phyloP scores from a whole-genome alignment of 208 protist species.

The Trypanosoma theileri region DNA sequence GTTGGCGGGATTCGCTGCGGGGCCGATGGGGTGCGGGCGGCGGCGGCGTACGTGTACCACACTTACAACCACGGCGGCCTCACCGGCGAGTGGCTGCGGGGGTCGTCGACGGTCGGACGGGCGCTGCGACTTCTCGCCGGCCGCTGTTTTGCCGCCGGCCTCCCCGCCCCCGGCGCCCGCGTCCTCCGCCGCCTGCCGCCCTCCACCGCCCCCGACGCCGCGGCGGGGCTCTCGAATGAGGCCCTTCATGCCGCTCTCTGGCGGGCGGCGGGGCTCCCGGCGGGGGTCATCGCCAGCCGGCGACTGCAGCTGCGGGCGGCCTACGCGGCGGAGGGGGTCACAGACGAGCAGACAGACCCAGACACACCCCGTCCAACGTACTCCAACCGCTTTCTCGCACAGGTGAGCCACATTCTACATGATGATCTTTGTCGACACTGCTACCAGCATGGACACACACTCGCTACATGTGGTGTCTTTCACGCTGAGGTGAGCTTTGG shows the following conservation, averaged over 20 bases:
- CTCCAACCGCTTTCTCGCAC: slow-evolving; percentile 53
- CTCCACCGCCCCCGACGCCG: no score
- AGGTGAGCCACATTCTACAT: slow-evolving; percentile 54
- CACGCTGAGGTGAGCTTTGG: slow-evolving; percentile 82
- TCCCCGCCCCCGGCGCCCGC: slow-evolving; percentile 51
- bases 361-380: slow-evolving; percentile 49
- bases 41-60: slow-evolving; percentile 73
- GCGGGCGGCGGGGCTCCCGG: slow-evolving; percentile 61
- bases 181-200: slow-evolving; percentile 73
- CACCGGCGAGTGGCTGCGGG: slow-evolving; percentile 47
- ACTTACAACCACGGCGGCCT: slow-evolving; percentile 70
- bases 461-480: slow-evolving; percentile 73
- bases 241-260: slow-evolving; percentile 53
- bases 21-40: slow-evolving; percentile 54
- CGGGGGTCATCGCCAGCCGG: slow-evolving; percentile 43
- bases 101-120: slow-evolving; percentile 36
- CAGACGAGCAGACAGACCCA: slow-evolving; percentile 41
- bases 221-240: slow-evolving; percentile 39
- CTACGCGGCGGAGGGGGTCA: slow-evolving; percentile 55
- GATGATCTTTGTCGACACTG: slow-evolving; percentile 84
- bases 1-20: slow-evolving; percentile 58
- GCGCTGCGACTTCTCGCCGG: slow-evolving; percentile 40
- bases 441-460: slow-evolving; percentile 63
- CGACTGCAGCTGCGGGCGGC: slow-evolving; percentile 46
- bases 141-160: slow-evolving; percentile 42